Conservation (phyloP, 23 red algal species). For the Pyropia haitanensis region DNA sequence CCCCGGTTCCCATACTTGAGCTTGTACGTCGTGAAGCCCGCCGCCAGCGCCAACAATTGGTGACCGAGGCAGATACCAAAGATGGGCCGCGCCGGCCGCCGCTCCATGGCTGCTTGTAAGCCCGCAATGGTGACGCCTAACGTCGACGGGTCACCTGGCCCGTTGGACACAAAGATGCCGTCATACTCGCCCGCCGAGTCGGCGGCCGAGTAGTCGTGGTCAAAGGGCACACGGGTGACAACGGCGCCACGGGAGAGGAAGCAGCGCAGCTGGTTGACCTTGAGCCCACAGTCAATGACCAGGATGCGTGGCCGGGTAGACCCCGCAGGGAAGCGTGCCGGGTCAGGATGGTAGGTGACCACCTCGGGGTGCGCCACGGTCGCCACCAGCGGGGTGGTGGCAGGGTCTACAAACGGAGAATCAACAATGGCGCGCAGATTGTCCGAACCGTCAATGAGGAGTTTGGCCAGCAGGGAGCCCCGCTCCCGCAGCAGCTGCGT, state of each 20-base stretch:
- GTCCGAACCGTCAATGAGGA: conserved; percentile 37
- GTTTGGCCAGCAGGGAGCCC: conserved; percentile 74
- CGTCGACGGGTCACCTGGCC: conserved; percentile 91
- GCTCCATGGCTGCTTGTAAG: conserved; percentile 29
- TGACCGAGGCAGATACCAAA: conserved; percentile 99
- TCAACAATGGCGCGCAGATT: too few species aligned
- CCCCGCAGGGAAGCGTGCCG: conserved; percentile 6
- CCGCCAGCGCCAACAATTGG: conserved; percentile 84
- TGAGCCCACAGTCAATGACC: conserved; percentile 83
- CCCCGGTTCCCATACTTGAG: conserved; percentile 96
- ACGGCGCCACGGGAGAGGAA: conserved; percentile 21
- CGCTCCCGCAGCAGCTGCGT: conserved; percentile 80
- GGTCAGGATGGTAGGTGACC: conserved; percentile 1
- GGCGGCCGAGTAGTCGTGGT: conserved; percentile 29
- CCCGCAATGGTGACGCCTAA: conserved; percentile 44
- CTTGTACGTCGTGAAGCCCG: conserved; percentile 84
- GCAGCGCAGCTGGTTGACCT: conserved; percentile 88
- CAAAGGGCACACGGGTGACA: conserved; percentile 77
- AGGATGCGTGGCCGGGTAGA: conserved; percentile 52
- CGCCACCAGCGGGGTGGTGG: conserved; percentile 65
- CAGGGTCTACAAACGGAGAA: conserved; percentile 49
- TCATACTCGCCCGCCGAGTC: conserved; percentile 32
- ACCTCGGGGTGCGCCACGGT: conserved; percentile 38
- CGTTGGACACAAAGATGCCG: conserved; percentile 93
- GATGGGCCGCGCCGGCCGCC: conserved; percentile 40